Base-by-base conservation (phyloP, 352 stramenopile genomes). In the Pythium plurisporium region DNA sequence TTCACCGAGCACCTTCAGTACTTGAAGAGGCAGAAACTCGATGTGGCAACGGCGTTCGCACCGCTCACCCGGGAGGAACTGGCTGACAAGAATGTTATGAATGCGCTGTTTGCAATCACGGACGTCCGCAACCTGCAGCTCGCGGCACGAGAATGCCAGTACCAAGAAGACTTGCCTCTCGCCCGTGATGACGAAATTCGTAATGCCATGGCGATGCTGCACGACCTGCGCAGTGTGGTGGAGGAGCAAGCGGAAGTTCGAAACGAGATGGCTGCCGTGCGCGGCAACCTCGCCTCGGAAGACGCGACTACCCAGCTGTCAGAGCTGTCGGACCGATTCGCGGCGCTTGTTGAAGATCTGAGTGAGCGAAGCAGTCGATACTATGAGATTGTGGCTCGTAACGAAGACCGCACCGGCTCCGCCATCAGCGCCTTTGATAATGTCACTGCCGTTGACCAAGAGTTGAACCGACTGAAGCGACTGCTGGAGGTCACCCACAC, bases 331-430 rank as follows among this genome's bases (percentile, higher is more conserved):
- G 69, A 75, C 5, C 62, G 72, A 30, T 74, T 88, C 49, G 65
- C 65, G 7, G 59, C 63, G 0, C 61, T 87, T 20, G 89, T 69
- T 0, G 82, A 92, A 58, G 68, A 73, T 5, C 70, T 92, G 46
- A 89, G 79, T 42, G 79, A 89, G 36, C 74, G 71, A 52, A 87
- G 75, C 46, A 89, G 77, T 40, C 77, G 82, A 17, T 92, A 92
- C 59, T 90, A 88, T 55, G 82, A 92, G 54, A 62, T 89, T 11
- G 88, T 92, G 72, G 79, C 82, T 17, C 83, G 74, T 25, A 76
- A 86, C 54, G 82, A 92, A 64, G 72, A 88, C 20, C 67, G 59
- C 27, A 76, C 84, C 19, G 75, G 69, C 2, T 63, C 68, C 10
- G 70, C 77, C 26, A 88, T 92, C 48, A 69, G 74, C 22, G 76